phyloP scores from a whole-genome alignment of 73 alveolate genomes.

The Durusdinium trenchii region DNA sequence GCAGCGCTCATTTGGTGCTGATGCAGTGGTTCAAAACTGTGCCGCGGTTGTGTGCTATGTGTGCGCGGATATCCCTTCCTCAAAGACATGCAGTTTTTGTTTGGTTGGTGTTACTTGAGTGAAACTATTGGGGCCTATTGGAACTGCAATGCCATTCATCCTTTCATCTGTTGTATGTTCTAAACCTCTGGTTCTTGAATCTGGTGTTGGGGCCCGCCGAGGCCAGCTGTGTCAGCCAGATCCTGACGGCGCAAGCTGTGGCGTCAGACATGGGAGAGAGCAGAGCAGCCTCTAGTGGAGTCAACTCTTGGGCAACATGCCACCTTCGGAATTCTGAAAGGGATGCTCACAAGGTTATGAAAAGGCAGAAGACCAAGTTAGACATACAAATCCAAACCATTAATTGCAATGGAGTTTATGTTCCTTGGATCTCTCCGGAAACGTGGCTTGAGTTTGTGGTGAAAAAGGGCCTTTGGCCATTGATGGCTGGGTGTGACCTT shows the following conservation, averaged over 20 bases:
- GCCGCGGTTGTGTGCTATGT: no score
- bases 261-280: background rate
- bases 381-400: background rate
- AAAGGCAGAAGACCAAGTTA: background rate
- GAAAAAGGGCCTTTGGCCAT: background rate
- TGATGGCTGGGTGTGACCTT: background rate
- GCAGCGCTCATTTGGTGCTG: no score
- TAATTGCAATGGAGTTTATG: no score
- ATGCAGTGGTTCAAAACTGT: no score
- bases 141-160: no score
- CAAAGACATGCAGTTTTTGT: no score
- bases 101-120: no score
- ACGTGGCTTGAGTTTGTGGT: background rate
- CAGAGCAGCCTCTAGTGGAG: background rate
- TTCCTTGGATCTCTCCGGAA: conserved; percentile 21
- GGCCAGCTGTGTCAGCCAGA: conserved; percentile 24
- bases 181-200: background rate
- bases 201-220: background rate
- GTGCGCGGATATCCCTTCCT: no score
- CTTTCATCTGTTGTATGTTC: background rate
- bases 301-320: background rate
- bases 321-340: background rate
- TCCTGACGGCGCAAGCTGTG: conserved; percentile 32
- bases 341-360: background rate
- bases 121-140: no score